Evolutionary conservation across 768 basidiomycete species (phyloP).

Genomic region (Pleurotus platypus): DNA sequence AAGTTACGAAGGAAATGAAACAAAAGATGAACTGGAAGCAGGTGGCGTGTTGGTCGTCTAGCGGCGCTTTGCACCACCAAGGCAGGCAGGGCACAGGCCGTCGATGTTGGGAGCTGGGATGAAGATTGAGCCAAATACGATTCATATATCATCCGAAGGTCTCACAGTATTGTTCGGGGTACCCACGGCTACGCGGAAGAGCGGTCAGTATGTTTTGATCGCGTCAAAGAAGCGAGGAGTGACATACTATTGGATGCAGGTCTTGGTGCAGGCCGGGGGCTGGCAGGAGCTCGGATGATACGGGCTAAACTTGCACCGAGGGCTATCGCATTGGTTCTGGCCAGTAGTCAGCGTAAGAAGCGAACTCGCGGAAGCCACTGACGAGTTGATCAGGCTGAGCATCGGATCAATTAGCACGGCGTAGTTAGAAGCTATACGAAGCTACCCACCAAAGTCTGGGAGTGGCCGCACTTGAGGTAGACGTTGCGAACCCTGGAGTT

Average conservation of each 20-base stretch:
- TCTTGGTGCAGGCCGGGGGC: slow-evolving; percentile 31
- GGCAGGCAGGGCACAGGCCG: slow-evolving; percentile 38
- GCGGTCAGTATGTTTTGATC: background rate
- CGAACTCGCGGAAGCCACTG: slow-evolving; percentile 5
- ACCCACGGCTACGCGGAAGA: slow-evolving; percentile 29
- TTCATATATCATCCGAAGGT: background rate
- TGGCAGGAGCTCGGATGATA: slow-evolving; percentile 34
- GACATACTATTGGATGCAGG: slow-evolving; percentile 48
- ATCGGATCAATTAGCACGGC: background rate
- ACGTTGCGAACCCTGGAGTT: slow-evolving; percentile 39
- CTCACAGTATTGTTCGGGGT: slow-evolving; percentile 45
- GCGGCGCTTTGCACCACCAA: slow-evolving; percentile 10
- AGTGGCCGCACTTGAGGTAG: slow-evolving; percentile 47
- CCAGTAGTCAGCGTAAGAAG: background rate
- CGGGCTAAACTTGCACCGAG: slow-evolving; percentile 53
- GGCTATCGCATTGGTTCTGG: slow-evolving; percentile 43
- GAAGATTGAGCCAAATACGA: background rate
- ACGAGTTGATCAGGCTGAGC: slow-evolving; percentile 26
- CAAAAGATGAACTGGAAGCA: background rate
- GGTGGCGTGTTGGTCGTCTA: background rate
- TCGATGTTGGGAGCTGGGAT: slow-evolving; percentile 39
- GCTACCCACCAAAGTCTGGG: slow-evolving; percentile 34
- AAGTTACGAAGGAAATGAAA: background rate
- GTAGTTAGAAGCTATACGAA: background rate
- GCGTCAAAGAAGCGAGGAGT: background rate